Percentiles rank a stretch among this genome's conserved stretches.
These are phyloP conservation scores for Solanum appendiculatum DNA, from an alignment of 257 asterid genomes.

Conservation along the genomic window DNA sequence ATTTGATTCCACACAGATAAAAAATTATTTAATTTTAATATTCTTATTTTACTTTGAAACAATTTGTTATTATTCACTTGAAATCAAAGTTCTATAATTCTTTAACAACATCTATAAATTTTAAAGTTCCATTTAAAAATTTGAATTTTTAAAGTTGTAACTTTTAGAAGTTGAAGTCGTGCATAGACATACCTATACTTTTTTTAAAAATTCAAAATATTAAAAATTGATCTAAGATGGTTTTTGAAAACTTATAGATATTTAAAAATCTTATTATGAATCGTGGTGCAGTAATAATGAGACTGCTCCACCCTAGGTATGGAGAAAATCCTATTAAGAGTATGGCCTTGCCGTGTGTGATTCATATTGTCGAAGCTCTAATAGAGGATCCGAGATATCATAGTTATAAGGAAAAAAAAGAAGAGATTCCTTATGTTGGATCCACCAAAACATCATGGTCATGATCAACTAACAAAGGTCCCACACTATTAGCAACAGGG, in stretches of 20 bases:
- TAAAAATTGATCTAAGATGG: no score
- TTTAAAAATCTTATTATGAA: no score
- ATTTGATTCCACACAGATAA: not conserved
- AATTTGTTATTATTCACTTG: not conserved
- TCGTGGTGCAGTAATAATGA: no score
- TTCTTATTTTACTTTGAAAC: not conserved
- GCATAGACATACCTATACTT: no score
- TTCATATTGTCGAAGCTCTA: accelerated
- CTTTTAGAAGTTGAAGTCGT: not conserved
- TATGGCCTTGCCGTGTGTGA: no score
- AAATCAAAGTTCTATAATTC: not conserved
- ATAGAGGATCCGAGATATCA: not conserved
- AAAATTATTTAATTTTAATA: not conserved
- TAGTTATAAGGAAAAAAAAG: no score
- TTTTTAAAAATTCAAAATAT: no score
- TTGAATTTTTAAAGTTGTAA: no score
- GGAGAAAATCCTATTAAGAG: no score
- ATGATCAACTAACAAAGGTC: not conserved
- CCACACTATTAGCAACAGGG: not conserved
- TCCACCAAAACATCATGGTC: not conserved
- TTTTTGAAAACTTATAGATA: no score
- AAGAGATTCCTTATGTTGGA: not conserved
- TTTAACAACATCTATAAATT: not conserved
- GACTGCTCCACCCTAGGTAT: accelerated
- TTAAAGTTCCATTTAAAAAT: no score